phyloP scores from a whole-genome alignment of 371 early-diverging fungal species.

The Mucor saturninus region DNA sequence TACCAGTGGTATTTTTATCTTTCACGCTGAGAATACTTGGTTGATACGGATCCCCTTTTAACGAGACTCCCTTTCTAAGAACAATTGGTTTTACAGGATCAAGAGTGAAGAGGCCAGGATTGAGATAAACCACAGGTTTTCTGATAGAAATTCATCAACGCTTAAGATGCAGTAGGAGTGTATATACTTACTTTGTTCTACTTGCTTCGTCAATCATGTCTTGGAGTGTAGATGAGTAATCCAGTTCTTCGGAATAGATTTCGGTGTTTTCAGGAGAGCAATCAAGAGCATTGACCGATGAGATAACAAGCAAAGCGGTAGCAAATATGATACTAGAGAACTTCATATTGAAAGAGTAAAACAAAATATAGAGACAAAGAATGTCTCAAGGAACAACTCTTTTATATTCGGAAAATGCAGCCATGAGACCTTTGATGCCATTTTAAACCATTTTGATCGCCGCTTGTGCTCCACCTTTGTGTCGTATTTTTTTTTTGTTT shows the following conservation, averaged over 20 bases:
- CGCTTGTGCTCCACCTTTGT: background rate
- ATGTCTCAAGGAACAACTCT: background rate
- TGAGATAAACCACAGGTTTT: slow-evolving; percentile 32
- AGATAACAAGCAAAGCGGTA: background rate
- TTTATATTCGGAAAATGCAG: background rate
- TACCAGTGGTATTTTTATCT: slow-evolving; percentile 10
- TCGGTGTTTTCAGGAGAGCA: slow-evolving; percentile 14
- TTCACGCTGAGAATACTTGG: slow-evolving; percentile 26
- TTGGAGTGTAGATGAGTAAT: slow-evolving; percentile 29
- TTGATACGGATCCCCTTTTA: slow-evolving; percentile 12
- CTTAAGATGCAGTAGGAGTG: background rate
- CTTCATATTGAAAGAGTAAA: slow-evolving; percentile 15
- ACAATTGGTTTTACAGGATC: slow-evolving; percentile 25
- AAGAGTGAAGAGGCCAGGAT: slow-evolving; percentile 32
- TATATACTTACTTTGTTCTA: slow-evolving; percentile 21
- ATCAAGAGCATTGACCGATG: slow-evolving; percentile 9
- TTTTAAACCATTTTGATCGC: too few species aligned
- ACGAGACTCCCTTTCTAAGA: slow-evolving; percentile 25
- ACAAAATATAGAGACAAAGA: background rate
- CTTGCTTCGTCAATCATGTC: slow-evolving; percentile 40
- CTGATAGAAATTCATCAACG: slow-evolving; percentile 12
- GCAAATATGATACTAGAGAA: slow-evolving; percentile 10
- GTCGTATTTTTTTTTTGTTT: slow-evolving; percentile 8
- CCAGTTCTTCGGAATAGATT: slow-evolving; percentile 3
- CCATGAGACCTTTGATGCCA: too few species aligned